phyloP scores from a whole-genome alignment of 805 yeast genomes.

The Zygotorulaspora danielsina region DNA sequence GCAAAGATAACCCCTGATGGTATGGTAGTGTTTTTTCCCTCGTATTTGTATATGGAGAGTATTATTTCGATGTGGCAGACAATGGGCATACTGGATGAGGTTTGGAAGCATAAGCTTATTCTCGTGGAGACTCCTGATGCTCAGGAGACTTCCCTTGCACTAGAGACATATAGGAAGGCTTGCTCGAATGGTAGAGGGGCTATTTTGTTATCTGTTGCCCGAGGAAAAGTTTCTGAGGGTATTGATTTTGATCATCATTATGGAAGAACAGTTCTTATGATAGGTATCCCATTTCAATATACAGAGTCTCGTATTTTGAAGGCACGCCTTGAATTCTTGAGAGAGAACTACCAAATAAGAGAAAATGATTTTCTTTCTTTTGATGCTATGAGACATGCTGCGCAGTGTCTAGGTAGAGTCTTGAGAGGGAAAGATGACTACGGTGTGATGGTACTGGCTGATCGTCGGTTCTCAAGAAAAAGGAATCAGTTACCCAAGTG shows the following conservation, averaged over 20 bases:
- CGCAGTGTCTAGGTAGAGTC: constrained; percentile 96
- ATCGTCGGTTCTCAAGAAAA: constrained; percentile 83
- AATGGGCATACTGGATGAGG: constrained; percentile 97
- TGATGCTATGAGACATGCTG: constrained; percentile 99
- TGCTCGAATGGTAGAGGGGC: constrained; percentile 98
- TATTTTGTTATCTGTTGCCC: constrained; percentile 89
- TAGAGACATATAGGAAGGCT: constrained; percentile 93
- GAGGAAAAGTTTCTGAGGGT: constrained; percentile 98
- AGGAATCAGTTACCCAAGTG: constrained; percentile 89
- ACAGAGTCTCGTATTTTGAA: constrained; percentile 94
- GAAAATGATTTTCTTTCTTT: constrained; percentile 94
- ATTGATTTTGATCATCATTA: constrained; percentile 98
- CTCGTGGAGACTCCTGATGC: constrained; percentile 98
- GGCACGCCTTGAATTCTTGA: constrained; percentile 86
- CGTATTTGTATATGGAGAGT: constrained; percentile 95
- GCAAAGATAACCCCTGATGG: constrained; percentile 98
- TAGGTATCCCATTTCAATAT: constrained; percentile 98
- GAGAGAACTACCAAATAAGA: constrained; percentile 88
- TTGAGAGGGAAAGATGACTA: constrained; percentile 97
- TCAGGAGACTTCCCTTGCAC: constrained; percentile 92
- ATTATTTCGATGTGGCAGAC: constrained; percentile 98
- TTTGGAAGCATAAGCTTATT: constrained; percentile 94
- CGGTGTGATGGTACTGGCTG: constrained; percentile 98
- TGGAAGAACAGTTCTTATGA: constrained; percentile 96
- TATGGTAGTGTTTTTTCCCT: constrained; percentile 94